Conservation (phyloP, 2,329 filamentous ascomycete genomes). For the Botrytis deweyae region DNA sequence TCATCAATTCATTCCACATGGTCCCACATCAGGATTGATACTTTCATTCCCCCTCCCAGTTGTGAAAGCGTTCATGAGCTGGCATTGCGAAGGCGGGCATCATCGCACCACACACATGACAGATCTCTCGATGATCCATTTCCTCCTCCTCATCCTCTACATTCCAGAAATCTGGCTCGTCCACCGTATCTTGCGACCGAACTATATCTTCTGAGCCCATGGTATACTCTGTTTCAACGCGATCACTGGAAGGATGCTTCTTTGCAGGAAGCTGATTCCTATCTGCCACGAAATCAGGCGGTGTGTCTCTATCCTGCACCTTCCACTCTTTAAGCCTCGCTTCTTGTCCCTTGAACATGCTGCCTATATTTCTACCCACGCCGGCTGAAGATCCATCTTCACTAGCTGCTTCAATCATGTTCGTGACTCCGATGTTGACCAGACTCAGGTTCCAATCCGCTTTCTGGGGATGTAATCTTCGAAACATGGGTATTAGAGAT, state of each 20-base stretch:
- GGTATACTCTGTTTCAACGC: not conserved
- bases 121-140: slow-evolving; percentile 39
- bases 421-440: slow-evolving; percentile 83
- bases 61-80: slow-evolving; percentile 51
- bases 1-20: not conserved
- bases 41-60: slow-evolving; percentile 26
- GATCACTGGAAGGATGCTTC: not conserved
- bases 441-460: slow-evolving; percentile 75
- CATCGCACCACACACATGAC: slow-evolving; percentile 45
- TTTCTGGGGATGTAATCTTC: slow-evolving; percentile 65
- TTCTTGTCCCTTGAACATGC: slow-evolving; percentile 79
- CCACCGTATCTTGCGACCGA: slow-evolving; percentile 30
- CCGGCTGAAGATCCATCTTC: slow-evolving; percentile 41
- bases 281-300: slow-evolving; percentile 31
- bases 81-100: slow-evolving; percentile 51
- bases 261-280: not conserved
- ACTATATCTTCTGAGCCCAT: slow-evolving; percentile 36
- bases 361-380: slow-evolving; percentile 69
- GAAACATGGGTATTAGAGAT: slow-evolving; percentile 68
- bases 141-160: slow-evolving; percentile 33
- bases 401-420: slow-evolving; percentile 64
- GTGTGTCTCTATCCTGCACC: slow-evolving; percentile 48
- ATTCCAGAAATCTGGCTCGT: slow-evolving; percentile 29
- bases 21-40: not conserved
- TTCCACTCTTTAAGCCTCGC: slow-evolving; percentile 66